Base-by-base conservation (phyloP, 148 eudicot genomes). In the Dianthus caryophyllus region DNA sequence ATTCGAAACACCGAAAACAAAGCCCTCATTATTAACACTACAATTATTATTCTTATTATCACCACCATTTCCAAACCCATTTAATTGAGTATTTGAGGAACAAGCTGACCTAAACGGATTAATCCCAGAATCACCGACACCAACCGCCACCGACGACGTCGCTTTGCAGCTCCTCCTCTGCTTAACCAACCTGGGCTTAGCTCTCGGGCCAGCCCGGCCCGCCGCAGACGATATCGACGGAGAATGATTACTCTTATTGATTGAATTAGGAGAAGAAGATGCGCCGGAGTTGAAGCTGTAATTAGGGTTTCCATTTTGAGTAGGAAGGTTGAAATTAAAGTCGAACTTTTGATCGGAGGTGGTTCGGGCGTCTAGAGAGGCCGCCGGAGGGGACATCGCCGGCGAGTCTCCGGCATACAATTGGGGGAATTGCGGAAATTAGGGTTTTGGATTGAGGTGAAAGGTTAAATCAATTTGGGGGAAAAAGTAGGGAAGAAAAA, bases 131-230 rank as follows among this genome's bases (percentile, higher is more conserved):
- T 77, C 80, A 68, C 18, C 66, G 16, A 43, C 70, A 13, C 47
- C 53, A 16, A 24, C 56, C 11, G 75, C 9, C 9, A 61, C 56
- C 39, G 50, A 62, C n/a, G 80, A 9, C 22, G 74, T 25, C 43
- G 76, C 14, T 60, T 72, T 77, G 15, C 67, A 68, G 59, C 67
- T 70, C 64, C 67, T 83, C 75, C 83, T 83, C 70, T 72, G 50
- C 74, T 89, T 89, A 47, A 60, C 71, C 2, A 81, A 27, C 78
- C 92, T 79, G 62, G 87, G 88, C 78, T 68, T 88, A 17, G 80
- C 11, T 26, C 52, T 43, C 88, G 78, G 67, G 69, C 61, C 41
- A 58, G 27, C 22, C 30, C 71, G 63, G 13, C 51, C 75, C 63
- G 26, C 14, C 49, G 38, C 55, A 55, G 65, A 50, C 18, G 71